These are phyloP conservation scores for Durio zibethinus DNA, from an alignment of 345 rosid genomes.

Conservation along the genomic window DNA sequence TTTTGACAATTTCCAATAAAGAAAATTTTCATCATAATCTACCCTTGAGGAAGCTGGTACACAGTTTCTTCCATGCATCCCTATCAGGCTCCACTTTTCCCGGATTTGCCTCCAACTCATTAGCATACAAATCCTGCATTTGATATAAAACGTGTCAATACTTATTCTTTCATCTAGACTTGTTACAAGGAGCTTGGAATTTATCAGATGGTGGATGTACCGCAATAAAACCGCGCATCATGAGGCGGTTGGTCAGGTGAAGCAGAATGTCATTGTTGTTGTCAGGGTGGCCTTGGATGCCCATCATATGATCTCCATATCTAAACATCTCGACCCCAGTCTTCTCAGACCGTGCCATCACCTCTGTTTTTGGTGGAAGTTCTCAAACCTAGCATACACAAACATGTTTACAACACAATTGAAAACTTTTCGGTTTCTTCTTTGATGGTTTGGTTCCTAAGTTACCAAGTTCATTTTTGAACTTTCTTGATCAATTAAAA, in stretches of 20 bases:
- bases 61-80: conserved; percentile 55
- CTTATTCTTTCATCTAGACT: too few relatives aligned
- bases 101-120: conserved; percentile 37
- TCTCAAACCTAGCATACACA: conserved; percentile 37
- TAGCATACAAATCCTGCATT: conserved; percentile 42
- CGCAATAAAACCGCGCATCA: conserved; percentile 29
- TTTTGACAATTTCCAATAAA: neutral
- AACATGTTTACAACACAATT: neutral
- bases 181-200: neutral
- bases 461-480: neutral
- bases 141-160: neutral
- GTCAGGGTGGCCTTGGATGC: conserved; percentile 85
- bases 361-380: conserved; percentile 49
- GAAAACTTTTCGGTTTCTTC: neutral
- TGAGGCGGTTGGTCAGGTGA: conserved; percentile 48
- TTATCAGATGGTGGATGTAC: conserved; percentile 16
- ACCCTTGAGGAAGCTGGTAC: conserved; percentile 59
- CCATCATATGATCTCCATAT: conserved; percentile 65
- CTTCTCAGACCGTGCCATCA: conserved; percentile 48
- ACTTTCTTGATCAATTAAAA: neutral
- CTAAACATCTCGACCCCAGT: conserved; percentile 59
- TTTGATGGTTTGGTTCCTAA: neutral
- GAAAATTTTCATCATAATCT: conserved; percentile 17
- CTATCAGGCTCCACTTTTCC: conserved; percentile 44
- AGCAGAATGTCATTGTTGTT: conserved; percentile 58